Percentiles rank a stretch among this genome's conserved stretches.
Evolutionary conservation across 257 asterid species (phyloP).

Genomic region (Fraxinus anomala): DNA sequence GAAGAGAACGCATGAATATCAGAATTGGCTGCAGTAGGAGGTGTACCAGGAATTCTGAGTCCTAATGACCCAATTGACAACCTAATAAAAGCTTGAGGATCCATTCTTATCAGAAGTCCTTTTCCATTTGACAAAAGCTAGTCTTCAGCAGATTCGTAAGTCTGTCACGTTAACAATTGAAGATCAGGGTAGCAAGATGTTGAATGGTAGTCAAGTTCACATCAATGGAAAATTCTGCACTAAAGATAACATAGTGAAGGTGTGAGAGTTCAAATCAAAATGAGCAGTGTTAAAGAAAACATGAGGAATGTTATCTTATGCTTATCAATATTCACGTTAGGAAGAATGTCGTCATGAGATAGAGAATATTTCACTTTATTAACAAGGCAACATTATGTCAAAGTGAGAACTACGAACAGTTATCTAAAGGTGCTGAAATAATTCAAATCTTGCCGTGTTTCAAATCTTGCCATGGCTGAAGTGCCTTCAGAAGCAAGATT

Average conservation of each 20-base stretch:
- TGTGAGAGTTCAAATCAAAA: background rate
- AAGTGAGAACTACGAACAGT: background rate
- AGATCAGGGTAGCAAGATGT: slow-evolving; percentile 20
- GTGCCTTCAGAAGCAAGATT: background rate
- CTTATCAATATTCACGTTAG: background rate
- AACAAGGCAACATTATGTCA: too few relatives aligned
- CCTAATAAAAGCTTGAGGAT: slow-evolving; percentile 89
- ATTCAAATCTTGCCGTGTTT: slow-evolving; percentile 5
- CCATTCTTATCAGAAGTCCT: slow-evolving; percentile 49
- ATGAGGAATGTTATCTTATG: background rate
- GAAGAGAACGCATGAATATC: slow-evolving; percentile 58
- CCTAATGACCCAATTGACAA: slow-evolving; percentile 88
- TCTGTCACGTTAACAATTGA: slow-evolving; percentile 24
- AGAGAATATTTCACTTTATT: too few relatives aligned
- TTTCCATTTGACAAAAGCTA: slow-evolving; percentile 44
- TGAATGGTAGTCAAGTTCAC: slow-evolving; percentile 10
- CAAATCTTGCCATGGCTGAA: slow-evolving; percentile 12
- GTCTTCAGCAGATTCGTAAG: background rate
- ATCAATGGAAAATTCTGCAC: background rate
- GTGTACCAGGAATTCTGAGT: slow-evolving; percentile 56
- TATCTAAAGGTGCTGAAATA: background rate
- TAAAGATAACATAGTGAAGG: background rate
- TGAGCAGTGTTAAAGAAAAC: background rate
- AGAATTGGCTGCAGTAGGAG: slow-evolving; percentile 49
- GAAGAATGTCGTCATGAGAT: background rate